phyloP scores from a whole-genome alignment of 1,284 basidiomycete species.

The Rhizopogon parksii region DNA sequence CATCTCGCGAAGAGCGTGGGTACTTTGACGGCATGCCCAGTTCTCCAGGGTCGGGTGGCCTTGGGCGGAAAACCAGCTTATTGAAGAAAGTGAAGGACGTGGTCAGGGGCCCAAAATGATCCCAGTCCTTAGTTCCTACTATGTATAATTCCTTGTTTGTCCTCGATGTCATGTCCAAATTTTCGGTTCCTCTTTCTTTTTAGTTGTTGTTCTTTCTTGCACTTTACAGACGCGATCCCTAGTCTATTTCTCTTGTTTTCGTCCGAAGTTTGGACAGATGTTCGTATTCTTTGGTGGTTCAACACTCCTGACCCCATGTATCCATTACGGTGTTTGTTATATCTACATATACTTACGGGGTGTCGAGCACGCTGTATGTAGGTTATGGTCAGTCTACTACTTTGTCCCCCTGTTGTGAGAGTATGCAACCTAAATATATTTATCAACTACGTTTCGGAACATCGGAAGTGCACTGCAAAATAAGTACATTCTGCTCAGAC shows the following conservation, averaged over 20 bases:
- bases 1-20: constrained; percentile 29
- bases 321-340: constrained; percentile 22
- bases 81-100: constrained; percentile 71
- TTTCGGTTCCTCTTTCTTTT: constrained; percentile 2
- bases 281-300: constrained; percentile 6
- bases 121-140: background rate
- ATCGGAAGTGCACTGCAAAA: too few relatives aligned
- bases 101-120: constrained; percentile 50
- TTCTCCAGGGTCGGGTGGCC: constrained; percentile 34
- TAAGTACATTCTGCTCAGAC: too few relatives aligned
- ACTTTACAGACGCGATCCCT: constrained; percentile 5
- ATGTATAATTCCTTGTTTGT: constrained; percentile 4
- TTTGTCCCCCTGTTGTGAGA: constrained; percentile 3
- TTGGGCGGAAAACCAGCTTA: constrained; percentile 69
- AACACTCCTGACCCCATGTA: constrained; percentile 17
- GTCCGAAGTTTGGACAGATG: constrained; percentile 2
- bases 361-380: constrained; percentile 26
- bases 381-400: constrained; percentile 22
- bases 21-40: constrained; percentile 45
- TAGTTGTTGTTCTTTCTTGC: constrained; percentile 7
- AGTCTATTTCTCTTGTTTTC: background rate
- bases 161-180: background rate
- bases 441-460: background rate
- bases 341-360: constrained; percentile 28
- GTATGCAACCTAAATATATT: background rate